Percentiles rank a stretch among this genome's conserved stretches.
These are phyloP conservation scores for Myotisia sp. DNA, from an alignment of 2,329 filamentous ascomycete species.

Conservation along the genomic window DNA sequence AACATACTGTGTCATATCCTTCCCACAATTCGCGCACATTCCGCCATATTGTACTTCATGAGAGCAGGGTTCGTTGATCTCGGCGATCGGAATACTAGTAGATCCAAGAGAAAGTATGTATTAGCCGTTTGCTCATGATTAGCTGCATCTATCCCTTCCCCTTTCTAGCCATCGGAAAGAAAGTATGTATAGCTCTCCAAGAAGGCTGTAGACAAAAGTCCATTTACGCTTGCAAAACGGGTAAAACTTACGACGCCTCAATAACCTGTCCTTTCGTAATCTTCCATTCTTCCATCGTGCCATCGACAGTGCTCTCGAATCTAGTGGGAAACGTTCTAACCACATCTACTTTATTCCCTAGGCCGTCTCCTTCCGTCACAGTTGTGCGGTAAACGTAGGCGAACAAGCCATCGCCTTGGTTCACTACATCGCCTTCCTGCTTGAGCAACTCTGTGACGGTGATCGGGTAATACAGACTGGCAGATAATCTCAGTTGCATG, in stretches of 20 bases:
- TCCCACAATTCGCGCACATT: slow-evolving; percentile 81
- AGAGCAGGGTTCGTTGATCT: slow-evolving; percentile 79
- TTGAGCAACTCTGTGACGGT: slow-evolving; percentile 77
- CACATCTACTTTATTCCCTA: slow-evolving; percentile 58
- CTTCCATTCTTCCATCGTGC: slow-evolving; percentile 62
- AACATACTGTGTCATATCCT: slow-evolving; percentile 75
- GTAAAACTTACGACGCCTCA: slow-evolving; percentile 26
- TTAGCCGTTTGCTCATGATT: background rate
- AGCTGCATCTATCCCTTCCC: slow-evolving; percentile 2
- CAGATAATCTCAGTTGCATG: slow-evolving; percentile 36
- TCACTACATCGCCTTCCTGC: slow-evolving; percentile 57
- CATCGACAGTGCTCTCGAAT: slow-evolving; percentile 74
- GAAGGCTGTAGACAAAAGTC: background rate
- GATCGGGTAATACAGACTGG: slow-evolving; percentile 74
- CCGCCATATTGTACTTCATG: slow-evolving; percentile 86
- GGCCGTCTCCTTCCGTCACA: slow-evolving; percentile 51
- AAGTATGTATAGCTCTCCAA: background rate
- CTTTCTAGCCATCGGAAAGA: too few species aligned
- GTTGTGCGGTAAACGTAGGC: slow-evolving; percentile 75
- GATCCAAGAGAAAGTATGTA: background rate
- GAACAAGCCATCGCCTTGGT: slow-evolving; percentile 64
- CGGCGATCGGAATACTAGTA: slow-evolving; percentile 44
- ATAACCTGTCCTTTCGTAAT: slow-evolving; percentile 39
- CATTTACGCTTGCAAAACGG: slow-evolving; percentile 1
- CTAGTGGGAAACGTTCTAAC: slow-evolving; percentile 58